These are phyloP conservation scores for Fraxinus albicans DNA, from an alignment of 305 asterid species.

Conservation along the genomic window DNA sequence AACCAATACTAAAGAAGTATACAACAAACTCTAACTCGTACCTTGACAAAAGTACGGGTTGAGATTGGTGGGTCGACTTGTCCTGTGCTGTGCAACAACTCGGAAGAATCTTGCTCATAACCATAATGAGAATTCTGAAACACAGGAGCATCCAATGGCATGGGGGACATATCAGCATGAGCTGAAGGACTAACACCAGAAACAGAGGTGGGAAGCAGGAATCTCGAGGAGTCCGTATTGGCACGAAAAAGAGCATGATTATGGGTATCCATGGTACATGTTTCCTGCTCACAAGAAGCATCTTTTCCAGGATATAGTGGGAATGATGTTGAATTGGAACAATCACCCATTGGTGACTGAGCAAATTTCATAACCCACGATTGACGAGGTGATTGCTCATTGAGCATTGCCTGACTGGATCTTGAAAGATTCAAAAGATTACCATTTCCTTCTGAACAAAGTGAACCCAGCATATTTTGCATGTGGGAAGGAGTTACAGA, in stretches of 20 bases:
- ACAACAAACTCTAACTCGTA: constrained; percentile 22
- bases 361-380: constrained; percentile 61
- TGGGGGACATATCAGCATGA: constrained; percentile 59
- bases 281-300: constrained; percentile 55
- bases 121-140: constrained; percentile 66
- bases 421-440: constrained; percentile 60
- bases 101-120: constrained; percentile 64
- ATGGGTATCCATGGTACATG: constrained; percentile 54
- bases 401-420: constrained; percentile 51
- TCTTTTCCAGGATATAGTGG: constrained; percentile 62
- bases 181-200: constrained; percentile 51
- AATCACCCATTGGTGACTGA: constrained; percentile 40
- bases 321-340: constrained; percentile 46
- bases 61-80: constrained; percentile 59
- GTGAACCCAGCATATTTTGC: constrained; percentile 74
- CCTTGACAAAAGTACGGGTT: constrained; percentile 74
- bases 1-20: not conserved
- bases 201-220: constrained; percentile 68
- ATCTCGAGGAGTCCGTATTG: constrained; percentile 61
- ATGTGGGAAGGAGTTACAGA: constrained; percentile 47
- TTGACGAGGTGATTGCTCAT: constrained; percentile 62
- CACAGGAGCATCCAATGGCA: constrained; percentile 59
- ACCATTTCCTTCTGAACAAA: constrained; percentile 63
- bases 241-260: constrained; percentile 60
- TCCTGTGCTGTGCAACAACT: constrained; percentile 59